Base-by-base conservation (phyloP, 2,329 filamentous ascomycete species). In the Aulographum hederae region DNA sequence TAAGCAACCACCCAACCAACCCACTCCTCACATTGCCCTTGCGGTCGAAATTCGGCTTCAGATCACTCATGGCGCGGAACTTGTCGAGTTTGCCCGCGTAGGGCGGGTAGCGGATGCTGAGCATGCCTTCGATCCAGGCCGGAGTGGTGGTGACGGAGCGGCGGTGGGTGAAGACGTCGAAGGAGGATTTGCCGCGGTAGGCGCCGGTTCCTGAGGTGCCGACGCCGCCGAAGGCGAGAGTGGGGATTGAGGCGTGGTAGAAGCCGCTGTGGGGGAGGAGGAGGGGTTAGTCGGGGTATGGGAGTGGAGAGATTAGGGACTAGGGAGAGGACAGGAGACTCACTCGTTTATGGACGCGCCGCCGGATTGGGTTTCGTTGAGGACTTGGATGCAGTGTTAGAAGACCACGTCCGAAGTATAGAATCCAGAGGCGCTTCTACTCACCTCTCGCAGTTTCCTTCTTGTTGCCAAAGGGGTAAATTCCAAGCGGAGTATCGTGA, bases 381-480 rank as follows among this genome's bases (percentile, higher is more conserved):
- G 53, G 26, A 65, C 54, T 46, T 17, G n/a, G 16, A n/a, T n/a
- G n/a, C n/a, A 11, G 14, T 16, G 3, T 16, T 17, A 18, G 28
- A n/a, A n/a, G n/a, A n/a, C n/a, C n/a, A n/a, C n/a, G n/a, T n/a
- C n/a, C 4, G 26, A 25, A 28, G 28, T 20, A 6, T 17, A 16
- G 5, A 14, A 11, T 28, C 8, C 6, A 28, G n/a, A 19, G 15
- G 3, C 5, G 12, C 10, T 10, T 25, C 25, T 10, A 46, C 63
- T 44, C 60, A 80, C 78, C 62, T 49, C 77, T 77, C 18, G 78
- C 63, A 28, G 76, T 79, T 49, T 94, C 86, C 3, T 61, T 61
- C 44, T 82, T 79, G 39, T 65, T 77, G 33, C 85, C 86, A 54
- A 95, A 95, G 4, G 79, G 69, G 51, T 82, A 92, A 28, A 94